A percentile compares a stretch with the other conserved stretches of the same genome.
Conservation (phyloP, 2,329 filamentous ascomycete genomes). For the Blastomyces percursus region DNA sequence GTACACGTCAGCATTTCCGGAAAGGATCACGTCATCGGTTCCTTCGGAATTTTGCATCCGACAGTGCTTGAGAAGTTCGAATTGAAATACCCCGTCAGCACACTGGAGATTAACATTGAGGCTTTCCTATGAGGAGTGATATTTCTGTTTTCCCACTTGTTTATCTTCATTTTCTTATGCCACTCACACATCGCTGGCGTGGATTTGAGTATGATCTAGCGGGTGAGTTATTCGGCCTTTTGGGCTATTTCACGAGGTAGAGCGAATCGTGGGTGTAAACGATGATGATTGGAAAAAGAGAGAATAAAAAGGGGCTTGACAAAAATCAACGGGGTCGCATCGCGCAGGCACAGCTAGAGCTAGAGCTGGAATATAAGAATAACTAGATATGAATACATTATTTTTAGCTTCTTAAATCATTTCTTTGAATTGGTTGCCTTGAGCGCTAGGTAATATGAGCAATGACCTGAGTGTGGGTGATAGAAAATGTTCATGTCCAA, state of each 20-base stretch:
- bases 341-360: neutral
- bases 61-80: conserved; percentile 89
- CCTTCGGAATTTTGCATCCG: conserved; percentile 90
- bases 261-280: neutral
- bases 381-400: neutral
- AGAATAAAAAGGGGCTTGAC: neutral
- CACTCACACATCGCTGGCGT: no score
- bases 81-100: conserved; percentile 83
- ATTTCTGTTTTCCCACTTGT: neutral
- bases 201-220: neutral
- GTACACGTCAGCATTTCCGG: conserved; percentile 66
- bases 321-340: neutral
- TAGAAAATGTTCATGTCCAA: neutral
- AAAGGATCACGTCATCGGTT: conserved; percentile 66
- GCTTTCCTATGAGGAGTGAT: conserved; percentile 60
- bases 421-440: neutral
- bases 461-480: neutral
- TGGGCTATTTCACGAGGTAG: neutral
- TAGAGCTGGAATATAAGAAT: neutral
- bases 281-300: neutral
- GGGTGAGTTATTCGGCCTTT: neutral
- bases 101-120: conserved; percentile 88
- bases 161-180: no score
- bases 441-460: neutral
- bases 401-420: neutral